phyloP scores from a whole-genome alignment of 2,329 filamentous ascomycete species.

The Basipetospora chlamydospora region DNA sequence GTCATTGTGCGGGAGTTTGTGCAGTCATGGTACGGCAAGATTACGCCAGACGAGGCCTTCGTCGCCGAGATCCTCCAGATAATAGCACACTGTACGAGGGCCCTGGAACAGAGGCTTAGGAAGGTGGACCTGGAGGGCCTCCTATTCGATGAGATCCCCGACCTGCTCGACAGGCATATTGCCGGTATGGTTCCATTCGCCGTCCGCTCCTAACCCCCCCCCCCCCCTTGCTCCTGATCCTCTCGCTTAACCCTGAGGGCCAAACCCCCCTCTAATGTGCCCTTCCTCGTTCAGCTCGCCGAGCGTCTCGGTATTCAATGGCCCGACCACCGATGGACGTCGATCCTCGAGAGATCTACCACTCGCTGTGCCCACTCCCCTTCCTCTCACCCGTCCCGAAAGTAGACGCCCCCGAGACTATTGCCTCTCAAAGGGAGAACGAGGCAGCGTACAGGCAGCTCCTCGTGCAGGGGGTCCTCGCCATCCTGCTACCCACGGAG shows the following conservation, averaged over 20 bases:
- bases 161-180: conserved; percentile 66
- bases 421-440: conserved; percentile 53
- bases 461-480: conserved; percentile 68
- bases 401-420: conserved; percentile 30
- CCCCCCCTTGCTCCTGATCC: too few relatives aligned
- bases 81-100: conserved; percentile 81
- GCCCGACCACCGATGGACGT: conserved; percentile 44
- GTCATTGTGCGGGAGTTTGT: conserved; percentile 85
- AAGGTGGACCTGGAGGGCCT: conserved; percentile 72
- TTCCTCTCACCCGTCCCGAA: conserved; percentile 64
- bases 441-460: conserved; percentile 78
- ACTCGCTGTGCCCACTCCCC: conserved; percentile 68
- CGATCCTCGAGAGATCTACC: conserved; percentile 59
- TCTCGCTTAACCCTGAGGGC: too few relatives aligned
- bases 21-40: conserved; percentile 81
- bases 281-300: conserved; percentile 46
- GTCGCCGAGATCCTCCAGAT: conserved; percentile 78
- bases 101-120: conserved; percentile 71
- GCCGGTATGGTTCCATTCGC: conserved; percentile 38
- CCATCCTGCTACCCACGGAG: conserved; percentile 78
- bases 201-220: not conserved
- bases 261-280: too few relatives aligned
- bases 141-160: conserved; percentile 75
- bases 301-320: conserved; percentile 46
- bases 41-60: conserved; percentile 81